Percentiles rank a stretch among this genome's conserved stretches.
Conservation (phyloP, 768 basidiomycete genomes). For the Mycena filopes region DNA sequence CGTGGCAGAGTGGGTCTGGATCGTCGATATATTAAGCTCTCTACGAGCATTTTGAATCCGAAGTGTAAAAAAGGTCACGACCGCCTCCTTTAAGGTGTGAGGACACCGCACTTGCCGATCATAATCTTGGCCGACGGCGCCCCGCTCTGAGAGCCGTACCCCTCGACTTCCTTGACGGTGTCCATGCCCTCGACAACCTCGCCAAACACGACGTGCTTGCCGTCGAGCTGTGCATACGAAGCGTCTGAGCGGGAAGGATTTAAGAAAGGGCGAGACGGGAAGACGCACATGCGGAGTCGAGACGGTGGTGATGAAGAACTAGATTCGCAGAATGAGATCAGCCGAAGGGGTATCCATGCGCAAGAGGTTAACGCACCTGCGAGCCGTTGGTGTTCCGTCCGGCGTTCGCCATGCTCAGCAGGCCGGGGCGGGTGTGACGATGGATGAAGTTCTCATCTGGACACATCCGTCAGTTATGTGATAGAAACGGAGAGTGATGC, state of each 20-base stretch:
- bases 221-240: constrained; percentile 77
- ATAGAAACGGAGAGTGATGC: background rate
- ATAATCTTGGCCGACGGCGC: constrained; percentile 55
- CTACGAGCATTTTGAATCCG: too few species aligned
- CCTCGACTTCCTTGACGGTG: constrained; percentile 58
- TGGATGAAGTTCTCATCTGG: constrained; percentile 86
- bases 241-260: constrained; percentile 34
- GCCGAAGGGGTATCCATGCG: background rate
- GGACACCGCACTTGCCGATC: constrained; percentile 66
- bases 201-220: constrained; percentile 87
- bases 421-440: constrained; percentile 76
- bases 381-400: constrained; percentile 88
- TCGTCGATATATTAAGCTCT: too few species aligned
- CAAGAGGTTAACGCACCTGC: constrained; percentile 41
- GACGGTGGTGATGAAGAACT: constrained; percentile 93
- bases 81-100: constrained; percentile 36
- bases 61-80: too few species aligned
- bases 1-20: too few species aligned
- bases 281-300: constrained; percentile 59
- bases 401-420: constrained; percentile 86
- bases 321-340: constrained; percentile 24
- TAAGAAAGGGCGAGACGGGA: too few species aligned
- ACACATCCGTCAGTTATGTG: background rate
- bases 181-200: constrained; percentile 77
- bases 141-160: constrained; percentile 50